These are phyloP conservation scores for Microbotryomycetes sp. DNA, from an alignment of 1,284 basidiomycete genomes.

Conservation along the genomic window DNA sequence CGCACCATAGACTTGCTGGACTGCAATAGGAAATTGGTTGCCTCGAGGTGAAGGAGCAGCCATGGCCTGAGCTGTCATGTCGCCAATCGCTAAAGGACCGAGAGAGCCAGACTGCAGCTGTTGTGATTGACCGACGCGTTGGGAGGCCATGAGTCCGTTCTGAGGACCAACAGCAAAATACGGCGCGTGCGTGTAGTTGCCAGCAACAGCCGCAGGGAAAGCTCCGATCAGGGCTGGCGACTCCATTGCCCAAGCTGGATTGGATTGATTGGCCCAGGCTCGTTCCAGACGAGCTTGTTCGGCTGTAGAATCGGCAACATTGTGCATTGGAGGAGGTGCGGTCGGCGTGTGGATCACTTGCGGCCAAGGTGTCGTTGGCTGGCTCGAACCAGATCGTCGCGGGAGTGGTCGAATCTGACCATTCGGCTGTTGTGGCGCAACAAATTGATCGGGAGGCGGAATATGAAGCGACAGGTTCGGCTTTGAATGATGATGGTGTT, in stretches of 20 bases:
- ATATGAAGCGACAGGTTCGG: conserved; percentile 30
- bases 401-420: background rate
- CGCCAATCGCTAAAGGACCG: conserved; percentile 5
- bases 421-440: background rate
- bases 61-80: conserved; percentile 2
- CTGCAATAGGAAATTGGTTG: background rate
- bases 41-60: background rate
- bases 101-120: background rate
- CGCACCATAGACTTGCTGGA: background rate
- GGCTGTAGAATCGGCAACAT: background rate
- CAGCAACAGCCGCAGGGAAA: background rate
- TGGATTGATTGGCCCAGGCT: background rate
- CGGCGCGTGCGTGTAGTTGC: background rate
- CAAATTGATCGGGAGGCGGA: conserved; percentile 22
- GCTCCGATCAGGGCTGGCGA: conserved; percentile 1
- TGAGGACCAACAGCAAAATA: too few relatives aligned
- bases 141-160: too few relatives aligned
- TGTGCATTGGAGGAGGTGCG: conserved; percentile 21
- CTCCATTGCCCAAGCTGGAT: background rate
- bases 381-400: background rate
- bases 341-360: conserved; percentile 28
- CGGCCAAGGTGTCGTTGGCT: conserved; percentile 22
- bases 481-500: background rate
- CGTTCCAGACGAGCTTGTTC: background rate
- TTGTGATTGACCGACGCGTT: too few relatives aligned